Conservation (phyloP, 2,329 filamentous ascomycete species). For the Fusarium sp. region DNA sequence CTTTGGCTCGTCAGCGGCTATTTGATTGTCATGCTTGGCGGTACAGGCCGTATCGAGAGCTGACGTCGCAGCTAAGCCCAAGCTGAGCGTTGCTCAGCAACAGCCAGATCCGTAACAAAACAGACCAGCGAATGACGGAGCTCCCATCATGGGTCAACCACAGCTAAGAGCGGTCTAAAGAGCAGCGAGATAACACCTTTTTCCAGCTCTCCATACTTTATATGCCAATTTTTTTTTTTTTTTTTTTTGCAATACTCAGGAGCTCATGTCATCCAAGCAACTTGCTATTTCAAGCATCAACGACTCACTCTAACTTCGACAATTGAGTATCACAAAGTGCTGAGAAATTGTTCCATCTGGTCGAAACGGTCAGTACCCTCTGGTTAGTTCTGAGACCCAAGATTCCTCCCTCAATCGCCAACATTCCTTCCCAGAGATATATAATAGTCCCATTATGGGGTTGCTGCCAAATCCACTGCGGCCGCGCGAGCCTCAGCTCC, state of each 20-base stretch:
- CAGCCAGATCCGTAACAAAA: conserved; percentile 36
- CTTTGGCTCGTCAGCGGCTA: not conserved
- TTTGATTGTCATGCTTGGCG: not conserved
- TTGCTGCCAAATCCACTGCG: conserved; percentile 59
- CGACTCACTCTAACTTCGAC: not conserved
- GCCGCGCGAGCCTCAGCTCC: conserved; percentile 59
- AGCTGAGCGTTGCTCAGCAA: conserved; percentile 40
- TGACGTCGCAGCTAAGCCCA: conserved; percentile 19
- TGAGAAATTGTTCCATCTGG: conserved; percentile 18
- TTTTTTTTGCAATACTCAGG: not conserved
- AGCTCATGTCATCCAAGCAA: not conserved
- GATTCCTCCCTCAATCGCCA: conserved; percentile 15
- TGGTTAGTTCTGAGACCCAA: conserved; percentile 11
- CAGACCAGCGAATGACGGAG: conserved; percentile 38
- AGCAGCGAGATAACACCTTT: not conserved
- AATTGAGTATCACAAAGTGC: not conserved
- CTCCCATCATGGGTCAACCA: conserved; percentile 18
- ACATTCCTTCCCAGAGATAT: conserved; percentile 9
- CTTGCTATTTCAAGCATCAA: not conserved
- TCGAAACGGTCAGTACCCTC: conserved; percentile 12
- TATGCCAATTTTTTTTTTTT: not conserved
- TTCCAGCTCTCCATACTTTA: not conserved
- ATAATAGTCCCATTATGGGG: conserved; percentile 55
- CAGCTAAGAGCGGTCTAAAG: conserved; percentile 11
- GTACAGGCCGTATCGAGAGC: not conserved